Conservation (phyloP, 306 rosid genomes). For the Amphicarpaea edgeworthii region DNA sequence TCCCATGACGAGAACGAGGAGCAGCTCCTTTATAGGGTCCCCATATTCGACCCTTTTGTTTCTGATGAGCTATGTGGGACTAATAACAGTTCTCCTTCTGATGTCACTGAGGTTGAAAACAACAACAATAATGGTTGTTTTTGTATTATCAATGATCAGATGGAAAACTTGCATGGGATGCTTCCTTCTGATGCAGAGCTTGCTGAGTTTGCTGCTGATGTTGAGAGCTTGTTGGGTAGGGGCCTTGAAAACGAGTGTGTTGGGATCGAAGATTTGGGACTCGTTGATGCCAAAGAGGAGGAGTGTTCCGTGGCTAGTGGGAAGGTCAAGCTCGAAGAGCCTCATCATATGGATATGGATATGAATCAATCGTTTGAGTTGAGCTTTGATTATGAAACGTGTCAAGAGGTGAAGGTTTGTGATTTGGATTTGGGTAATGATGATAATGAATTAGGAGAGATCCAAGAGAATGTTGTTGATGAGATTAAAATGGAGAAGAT, state of each 20-base stretch:
- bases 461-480: constrained; percentile 12
- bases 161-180: constrained; percentile 58
- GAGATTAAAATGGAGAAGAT: constrained; percentile 56
- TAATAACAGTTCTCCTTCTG: constrained; percentile 39
- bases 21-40: constrained; percentile 83
- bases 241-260: constrained; percentile 76
- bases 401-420: constrained; percentile 51
- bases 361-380: constrained; percentile 60
- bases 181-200: constrained; percentile 74
- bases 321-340: constrained; percentile 59
- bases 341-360: constrained; percentile 41
- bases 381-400: constrained; percentile 59
- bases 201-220: constrained; percentile 90
- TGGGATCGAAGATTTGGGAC: constrained; percentile 84
- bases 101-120: constrained; percentile 27
- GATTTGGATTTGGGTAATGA: not conserved
- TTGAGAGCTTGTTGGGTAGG: constrained; percentile 82
- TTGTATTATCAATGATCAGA: constrained; percentile 20
- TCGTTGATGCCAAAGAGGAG: constrained; percentile 55
- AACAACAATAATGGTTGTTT: constrained; percentile 21
- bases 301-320: constrained; percentile 41
- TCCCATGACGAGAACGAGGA: constrained; percentile 72
- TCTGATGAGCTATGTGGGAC: constrained; percentile 55
- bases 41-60: constrained; percentile 70
- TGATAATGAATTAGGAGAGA: constrained; percentile 16